phyloP scores from a whole-genome alignment of 441 rosid species.

The Macaranga tanarius region DNA sequence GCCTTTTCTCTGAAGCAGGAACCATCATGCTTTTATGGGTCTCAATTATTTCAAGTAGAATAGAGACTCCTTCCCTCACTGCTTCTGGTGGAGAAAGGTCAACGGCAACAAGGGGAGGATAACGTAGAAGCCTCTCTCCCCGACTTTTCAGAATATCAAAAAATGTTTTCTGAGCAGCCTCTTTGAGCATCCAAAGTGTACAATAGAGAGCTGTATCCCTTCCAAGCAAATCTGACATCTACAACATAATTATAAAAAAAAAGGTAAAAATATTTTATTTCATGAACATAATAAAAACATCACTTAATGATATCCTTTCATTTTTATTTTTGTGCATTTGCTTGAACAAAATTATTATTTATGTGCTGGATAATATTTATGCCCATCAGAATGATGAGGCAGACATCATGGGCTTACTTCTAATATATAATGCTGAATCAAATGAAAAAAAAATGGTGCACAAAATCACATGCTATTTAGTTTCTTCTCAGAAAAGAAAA shows the following conservation, averaged over 20 bases:
- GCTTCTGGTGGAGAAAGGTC: constrained; percentile 97
- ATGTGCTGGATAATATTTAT: too few relatives aligned
- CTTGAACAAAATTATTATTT: too few relatives aligned
- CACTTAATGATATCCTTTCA: too few relatives aligned
- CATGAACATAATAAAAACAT: too few relatives aligned
- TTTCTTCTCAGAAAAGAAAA: too few relatives aligned
- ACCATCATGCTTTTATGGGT: constrained; percentile 85
- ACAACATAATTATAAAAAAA: constrained; percentile 13
- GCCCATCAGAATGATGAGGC: neutral
- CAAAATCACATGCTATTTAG: neutral
- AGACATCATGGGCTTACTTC: neutral
- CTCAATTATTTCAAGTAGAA: constrained; percentile 86
- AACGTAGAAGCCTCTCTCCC: constrained; percentile 90
- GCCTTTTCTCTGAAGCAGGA: constrained; percentile 59
- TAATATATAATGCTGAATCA: neutral
- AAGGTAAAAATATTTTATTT: neutral
- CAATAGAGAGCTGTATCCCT: constrained; percentile 78
- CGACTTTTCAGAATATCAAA: constrained; percentile 82
- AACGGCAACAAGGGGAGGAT: constrained; percentile 88
- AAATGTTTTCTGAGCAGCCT: constrained; percentile 91
- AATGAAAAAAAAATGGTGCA: neutral
- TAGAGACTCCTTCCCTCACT: constrained; percentile 86
- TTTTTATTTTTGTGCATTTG: neutral
- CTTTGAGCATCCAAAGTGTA: constrained; percentile 82
- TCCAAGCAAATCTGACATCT: constrained; percentile 93